Evolutionary conservation across 2,329 filamentous ascomycete species (phyloP).

Genomic region (Lasiodiplodia theobromae): DNA sequence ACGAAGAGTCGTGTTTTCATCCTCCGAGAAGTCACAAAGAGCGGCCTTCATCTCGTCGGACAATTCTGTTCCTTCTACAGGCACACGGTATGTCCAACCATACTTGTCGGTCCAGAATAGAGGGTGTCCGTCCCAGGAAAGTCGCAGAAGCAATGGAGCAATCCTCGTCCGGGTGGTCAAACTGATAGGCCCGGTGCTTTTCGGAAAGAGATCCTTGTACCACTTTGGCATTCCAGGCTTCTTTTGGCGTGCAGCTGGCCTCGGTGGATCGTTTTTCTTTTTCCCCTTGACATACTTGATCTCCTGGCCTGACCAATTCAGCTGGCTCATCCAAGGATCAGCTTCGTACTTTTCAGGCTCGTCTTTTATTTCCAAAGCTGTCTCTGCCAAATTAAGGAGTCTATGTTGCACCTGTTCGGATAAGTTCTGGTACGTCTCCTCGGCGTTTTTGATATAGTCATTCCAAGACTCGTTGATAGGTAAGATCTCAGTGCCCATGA

Average conservation of each 20-base stretch:
- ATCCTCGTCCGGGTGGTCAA: constrained; percentile 87
- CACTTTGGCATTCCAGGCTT: constrained; percentile 93
- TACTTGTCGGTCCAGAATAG: constrained; percentile 91
- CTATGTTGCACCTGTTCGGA: constrained; percentile 80
- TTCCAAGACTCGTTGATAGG: constrained; percentile 91
- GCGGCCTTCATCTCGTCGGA: constrained; percentile 65
- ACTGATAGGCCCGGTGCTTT: constrained; percentile 71
- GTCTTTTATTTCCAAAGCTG: constrained; percentile 76
- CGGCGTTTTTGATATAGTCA: constrained; percentile 80
- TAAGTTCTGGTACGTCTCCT: constrained; percentile 80
- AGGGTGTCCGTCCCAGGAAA: constrained; percentile 89
- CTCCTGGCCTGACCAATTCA: constrained; percentile 96
- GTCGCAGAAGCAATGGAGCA: constrained; percentile 80
- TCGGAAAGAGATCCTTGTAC: constrained; percentile 90
- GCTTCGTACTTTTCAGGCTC: constrained; percentile 72
- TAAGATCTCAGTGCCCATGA: constrained; percentile 91
- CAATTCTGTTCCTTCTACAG: constrained; percentile 37
- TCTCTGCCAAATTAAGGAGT: constrained; percentile 74
- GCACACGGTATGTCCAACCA: constrained; percentile 90
- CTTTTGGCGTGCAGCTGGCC: constrained; percentile 84
- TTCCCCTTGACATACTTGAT: constrained; percentile 91
- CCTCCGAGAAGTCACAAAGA: constrained; percentile 77
- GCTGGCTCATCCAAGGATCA: constrained; percentile 90
- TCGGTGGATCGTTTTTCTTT: constrained; percentile 80
- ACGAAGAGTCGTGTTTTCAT: constrained; percentile 69